Base-by-base conservation (phyloP, 2,329 filamentous ascomycete species). In the Thermoascus crustaceus region DNA sequence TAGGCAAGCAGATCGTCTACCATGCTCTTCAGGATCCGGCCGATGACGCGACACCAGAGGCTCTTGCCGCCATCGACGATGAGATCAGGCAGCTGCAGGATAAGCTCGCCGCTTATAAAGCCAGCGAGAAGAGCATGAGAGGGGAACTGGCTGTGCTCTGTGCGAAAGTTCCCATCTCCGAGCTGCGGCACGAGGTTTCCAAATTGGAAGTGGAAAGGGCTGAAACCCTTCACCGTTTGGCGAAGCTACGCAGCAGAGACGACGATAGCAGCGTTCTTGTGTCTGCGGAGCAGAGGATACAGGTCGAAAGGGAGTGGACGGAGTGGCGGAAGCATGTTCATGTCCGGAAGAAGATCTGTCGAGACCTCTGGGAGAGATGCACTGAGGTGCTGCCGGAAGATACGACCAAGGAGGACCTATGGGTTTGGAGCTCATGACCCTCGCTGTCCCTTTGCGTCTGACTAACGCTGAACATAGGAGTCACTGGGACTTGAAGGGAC, bases 1-100 rank as follows among this genome's bases (percentile, higher is more conserved):
- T 41, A 74, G 75, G 76, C 13, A 80, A 79, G 56, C 75, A 79
- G 47, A 63, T 68, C 24, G 75, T 80, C 40, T 80, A 79, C 51
- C 76, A 80, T 53, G 63, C 68, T 22, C 38, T 66, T 13, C 59
- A 80, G 66, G 65, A 73, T 37, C 60, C 70, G 23, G 54, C 64
- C 9, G 67, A 74, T 25, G 62, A 67, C 17, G 54, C 59, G 29
- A 65, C 66, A 2, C 60, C 69, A 5, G 67, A 71, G 37, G 55
- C 68, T 30, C 63, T 78, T 26, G 58, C 64, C 25, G 55, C 58
- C 10, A 64, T 77, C 45, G 68, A 75, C 36, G 45, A 56, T n/a
- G 57, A 66, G 20, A 73, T 73, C 40, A 53, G 59, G 7, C 42
- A 53, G 22, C 61, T 78, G 8, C 64, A 66, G 34, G 56, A 63